These are phyloP conservation scores for Tephrocybe rancida DNA, from an alignment of 768 basidiomycete species.

Conservation along the genomic window DNA sequence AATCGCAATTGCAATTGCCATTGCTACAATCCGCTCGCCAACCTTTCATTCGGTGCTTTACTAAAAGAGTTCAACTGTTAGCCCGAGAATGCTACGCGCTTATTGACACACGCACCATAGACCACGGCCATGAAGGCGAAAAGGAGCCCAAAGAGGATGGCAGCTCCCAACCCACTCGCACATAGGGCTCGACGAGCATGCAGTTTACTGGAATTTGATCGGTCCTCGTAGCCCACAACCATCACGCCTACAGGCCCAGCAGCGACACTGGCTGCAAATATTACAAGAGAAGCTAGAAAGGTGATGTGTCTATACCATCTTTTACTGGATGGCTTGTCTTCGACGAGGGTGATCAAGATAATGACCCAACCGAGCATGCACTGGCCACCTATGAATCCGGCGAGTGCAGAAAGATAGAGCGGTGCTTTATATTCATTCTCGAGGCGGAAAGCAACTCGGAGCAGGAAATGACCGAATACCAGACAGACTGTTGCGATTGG, in stretches of 20 bases:
- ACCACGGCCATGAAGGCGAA: too few species aligned
- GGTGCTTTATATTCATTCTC: slow-evolving; percentile 1
- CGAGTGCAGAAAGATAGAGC: neutral
- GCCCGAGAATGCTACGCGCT: too few species aligned
- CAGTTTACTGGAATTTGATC: neutral
- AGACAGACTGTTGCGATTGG: neutral
- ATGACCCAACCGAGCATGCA: slow-evolving; percentile 8
- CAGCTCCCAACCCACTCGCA: neutral
- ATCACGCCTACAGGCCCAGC: slow-evolving; percentile 8
- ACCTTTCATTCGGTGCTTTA: neutral
- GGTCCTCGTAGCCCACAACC: neutral
- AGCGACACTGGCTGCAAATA: neutral
- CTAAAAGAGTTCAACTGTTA: too few species aligned
- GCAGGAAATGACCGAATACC: too few species aligned
- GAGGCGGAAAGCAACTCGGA: neutral
- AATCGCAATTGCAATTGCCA: neutral
- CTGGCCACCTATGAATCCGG: slow-evolving; percentile 6
- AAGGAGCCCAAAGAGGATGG: neutral
- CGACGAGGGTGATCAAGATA: neutral
- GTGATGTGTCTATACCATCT: slow-evolving; percentile 1
- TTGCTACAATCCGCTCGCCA: neutral
- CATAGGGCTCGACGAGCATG: neutral
- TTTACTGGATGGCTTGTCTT: neutral
- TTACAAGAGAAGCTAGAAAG: neutral
- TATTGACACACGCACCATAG: too few species aligned